These are phyloP conservation scores for Cantharellus anzutake DNA, from an alignment of 768 basidiomycete species.

Conservation along the genomic window DNA sequence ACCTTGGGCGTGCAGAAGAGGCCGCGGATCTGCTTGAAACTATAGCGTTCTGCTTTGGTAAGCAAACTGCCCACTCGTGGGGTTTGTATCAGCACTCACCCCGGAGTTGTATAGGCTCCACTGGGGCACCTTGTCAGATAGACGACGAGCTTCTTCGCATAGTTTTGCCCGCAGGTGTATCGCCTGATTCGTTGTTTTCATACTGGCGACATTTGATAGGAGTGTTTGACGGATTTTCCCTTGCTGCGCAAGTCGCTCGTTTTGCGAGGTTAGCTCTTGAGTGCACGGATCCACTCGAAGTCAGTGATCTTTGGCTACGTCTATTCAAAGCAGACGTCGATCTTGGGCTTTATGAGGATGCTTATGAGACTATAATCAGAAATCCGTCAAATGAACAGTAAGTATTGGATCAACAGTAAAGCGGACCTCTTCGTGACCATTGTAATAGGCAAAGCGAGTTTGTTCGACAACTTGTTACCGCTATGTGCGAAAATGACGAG, in stretches of 20 bases:
- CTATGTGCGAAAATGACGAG: slow-evolving; percentile 82
- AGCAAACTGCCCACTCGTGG: slow-evolving; percentile 11
- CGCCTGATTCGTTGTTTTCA: slow-evolving; percentile 24
- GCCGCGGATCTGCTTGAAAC: slow-evolving; percentile 54
- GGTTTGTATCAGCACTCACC: background rate
- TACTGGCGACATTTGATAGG: slow-evolving; percentile 63
- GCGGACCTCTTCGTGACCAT: background rate
- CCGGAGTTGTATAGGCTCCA: background rate
- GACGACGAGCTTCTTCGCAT: background rate
- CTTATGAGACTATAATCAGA: slow-evolving; percentile 60
- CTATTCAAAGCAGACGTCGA: slow-evolving; percentile 61
- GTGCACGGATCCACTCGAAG: slow-evolving; percentile 31
- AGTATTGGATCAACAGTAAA: slow-evolving; percentile 18
- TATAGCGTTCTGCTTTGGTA: slow-evolving; percentile 59
- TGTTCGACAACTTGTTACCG: slow-evolving; percentile 63
- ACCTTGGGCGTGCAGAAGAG: slow-evolving; percentile 49
- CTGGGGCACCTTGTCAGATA: background rate
- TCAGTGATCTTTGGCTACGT: slow-evolving; percentile 56
- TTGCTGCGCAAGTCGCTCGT: slow-evolving; percentile 40
- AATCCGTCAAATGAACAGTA: slow-evolving; percentile 64
- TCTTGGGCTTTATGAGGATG: slow-evolving; percentile 63
- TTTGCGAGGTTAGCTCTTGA: slow-evolving; percentile 72
- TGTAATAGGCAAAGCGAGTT: slow-evolving; percentile 55
- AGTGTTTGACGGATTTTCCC: slow-evolving; percentile 45
- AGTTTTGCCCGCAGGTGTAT: slow-evolving; percentile 1